Conservation (phyloP, 176 grass and related monocot genomes). For the Tillandsia leiboldiana region DNA sequence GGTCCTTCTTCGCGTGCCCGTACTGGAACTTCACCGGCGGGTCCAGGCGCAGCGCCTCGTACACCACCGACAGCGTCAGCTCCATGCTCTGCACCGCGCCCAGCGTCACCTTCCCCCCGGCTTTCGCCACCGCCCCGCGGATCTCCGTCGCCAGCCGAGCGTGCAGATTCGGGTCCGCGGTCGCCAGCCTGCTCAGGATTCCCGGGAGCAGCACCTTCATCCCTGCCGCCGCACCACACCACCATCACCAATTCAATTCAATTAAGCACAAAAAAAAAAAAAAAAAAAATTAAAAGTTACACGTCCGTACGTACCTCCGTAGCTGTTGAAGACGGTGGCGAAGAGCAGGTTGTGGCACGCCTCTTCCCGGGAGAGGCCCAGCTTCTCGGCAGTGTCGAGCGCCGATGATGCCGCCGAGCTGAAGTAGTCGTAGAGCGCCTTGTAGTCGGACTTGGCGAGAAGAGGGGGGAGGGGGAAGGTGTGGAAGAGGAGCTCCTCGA, state of each 20-base stretch:
- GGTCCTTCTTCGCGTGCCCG: slow-evolving; percentile 44
- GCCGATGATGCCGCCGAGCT: not conserved
- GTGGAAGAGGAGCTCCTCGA: slow-evolving; percentile 69
- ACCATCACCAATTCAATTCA: too few species aligned
- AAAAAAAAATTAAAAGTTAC: too few species aligned
- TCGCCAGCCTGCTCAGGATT: slow-evolving; percentile 25
- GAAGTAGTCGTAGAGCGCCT: slow-evolving; percentile 48
- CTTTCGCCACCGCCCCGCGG: slow-evolving; percentile 26
- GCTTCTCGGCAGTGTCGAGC: slow-evolving; percentile 34
- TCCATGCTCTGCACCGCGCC: slow-evolving; percentile 56
- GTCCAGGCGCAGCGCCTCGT: slow-evolving; percentile 56
- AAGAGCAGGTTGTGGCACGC: slow-evolving; percentile 71
- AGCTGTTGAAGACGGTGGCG: slow-evolving; percentile 57
- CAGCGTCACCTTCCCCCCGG: slow-evolving; percentile 35
- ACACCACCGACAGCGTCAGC: slow-evolving; percentile 56
- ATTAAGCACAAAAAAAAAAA: too few species aligned
- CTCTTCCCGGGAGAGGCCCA: slow-evolving; percentile 46
- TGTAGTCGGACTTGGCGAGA: slow-evolving; percentile 39
- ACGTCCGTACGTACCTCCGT: slow-evolving; percentile 12
- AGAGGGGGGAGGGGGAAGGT: slow-evolving; percentile 36
- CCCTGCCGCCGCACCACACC: not conserved
- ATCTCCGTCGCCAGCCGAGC: slow-evolving; percentile 28
- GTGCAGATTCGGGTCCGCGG: slow-evolving; percentile 30
- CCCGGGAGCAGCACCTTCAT: slow-evolving; percentile 47
- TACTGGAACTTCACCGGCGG: slow-evolving; percentile 79